Evolutionary conservation across 2,329 filamentous ascomycete genomes (phyloP).

Genomic region (Pseudopyrenochaeta lycopersici): DNA sequence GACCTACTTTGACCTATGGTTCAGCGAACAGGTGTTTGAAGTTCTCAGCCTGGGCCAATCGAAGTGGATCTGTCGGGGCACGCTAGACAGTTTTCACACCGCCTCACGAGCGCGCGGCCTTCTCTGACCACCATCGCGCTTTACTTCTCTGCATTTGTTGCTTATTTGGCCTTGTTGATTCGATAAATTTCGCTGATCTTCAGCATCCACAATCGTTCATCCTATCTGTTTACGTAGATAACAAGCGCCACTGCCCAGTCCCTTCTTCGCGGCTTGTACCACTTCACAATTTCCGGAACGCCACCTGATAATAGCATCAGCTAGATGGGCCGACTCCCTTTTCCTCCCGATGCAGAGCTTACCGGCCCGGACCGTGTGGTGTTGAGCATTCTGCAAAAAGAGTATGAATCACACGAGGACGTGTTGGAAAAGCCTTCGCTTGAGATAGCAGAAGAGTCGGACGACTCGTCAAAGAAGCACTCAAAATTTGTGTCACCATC

Average conservation of each 20-base stretch:
- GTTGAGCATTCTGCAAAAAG: constrained; percentile 37
- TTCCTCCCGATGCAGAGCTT: constrained; percentile 41
- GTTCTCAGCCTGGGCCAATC: not conserved
- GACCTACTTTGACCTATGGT: too few species aligned
- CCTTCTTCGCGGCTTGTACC: not conserved
- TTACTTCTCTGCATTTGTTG: not conserved
- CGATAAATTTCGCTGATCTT: too few species aligned
- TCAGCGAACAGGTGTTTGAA: not conserved
- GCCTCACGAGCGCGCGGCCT: too few species aligned
- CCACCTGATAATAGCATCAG: constrained; percentile 4
- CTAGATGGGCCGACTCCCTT: constrained; percentile 41
- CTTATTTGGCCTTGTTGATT: not conserved
- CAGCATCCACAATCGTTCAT: not conserved
- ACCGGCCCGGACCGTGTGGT: constrained; percentile 43
- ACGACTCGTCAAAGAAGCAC: constrained; percentile 35
- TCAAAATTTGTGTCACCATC: constrained; percentile 39
- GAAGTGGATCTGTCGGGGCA: not conserved
- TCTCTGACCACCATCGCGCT: not conserved
- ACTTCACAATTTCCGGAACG: not conserved
- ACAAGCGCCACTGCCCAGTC: not conserved
- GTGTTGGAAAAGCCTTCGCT: not conserved
- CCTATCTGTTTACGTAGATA: not conserved
- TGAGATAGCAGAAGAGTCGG: constrained; percentile 31
- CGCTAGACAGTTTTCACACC: constrained; percentile 5
- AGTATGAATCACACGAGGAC: constrained; percentile 32